Evolutionary conservation across 2,329 filamentous ascomycete genomes (phyloP).

Genomic region (Fusarium decemcellulare): DNA sequence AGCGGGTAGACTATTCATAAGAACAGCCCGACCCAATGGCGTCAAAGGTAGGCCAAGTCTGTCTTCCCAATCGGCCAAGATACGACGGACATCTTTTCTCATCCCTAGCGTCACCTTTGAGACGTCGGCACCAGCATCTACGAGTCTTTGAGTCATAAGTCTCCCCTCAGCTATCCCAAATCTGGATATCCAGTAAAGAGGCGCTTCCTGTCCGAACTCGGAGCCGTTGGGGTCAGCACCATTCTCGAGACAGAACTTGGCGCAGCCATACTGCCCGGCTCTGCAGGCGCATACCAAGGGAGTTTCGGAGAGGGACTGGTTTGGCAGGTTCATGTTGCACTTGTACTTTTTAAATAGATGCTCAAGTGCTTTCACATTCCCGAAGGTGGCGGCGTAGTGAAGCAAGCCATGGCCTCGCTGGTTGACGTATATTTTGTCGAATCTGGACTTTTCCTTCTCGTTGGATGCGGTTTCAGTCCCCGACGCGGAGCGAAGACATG

Average conservation of each 20-base stretch:
- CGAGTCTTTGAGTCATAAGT: neutral
- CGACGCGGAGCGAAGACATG: neutral
- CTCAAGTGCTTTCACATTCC: neutral
- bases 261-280: neutral
- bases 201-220: neutral
- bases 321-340: slow-evolving; percentile 8
- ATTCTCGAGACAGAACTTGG: neutral
- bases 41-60: neutral
- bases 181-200: slow-evolving; percentile 6
- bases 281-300: slow-evolving; percentile 10
- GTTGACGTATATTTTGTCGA: slow-evolving; percentile 17
- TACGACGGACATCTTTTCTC: slow-evolving; percentile 3
- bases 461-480: neutral
- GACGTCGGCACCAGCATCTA: slow-evolving; percentile 4
- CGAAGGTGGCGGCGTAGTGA: slow-evolving; percentile 2
- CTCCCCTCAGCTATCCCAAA: neutral
- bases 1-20: neutral
- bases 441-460: neutral
- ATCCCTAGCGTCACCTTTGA: neutral
- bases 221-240: slow-evolving; percentile 6
- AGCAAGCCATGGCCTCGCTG: slow-evolving; percentile 1
- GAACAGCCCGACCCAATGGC: slow-evolving; percentile 1
- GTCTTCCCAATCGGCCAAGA: slow-evolving; percentile 10
- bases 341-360: neutral
- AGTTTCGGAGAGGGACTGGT: slow-evolving; percentile 6